phyloP scores from a whole-genome alignment of 2,329 filamentous ascomycete genomes.

The Pseudocercospora cruenta region DNA sequence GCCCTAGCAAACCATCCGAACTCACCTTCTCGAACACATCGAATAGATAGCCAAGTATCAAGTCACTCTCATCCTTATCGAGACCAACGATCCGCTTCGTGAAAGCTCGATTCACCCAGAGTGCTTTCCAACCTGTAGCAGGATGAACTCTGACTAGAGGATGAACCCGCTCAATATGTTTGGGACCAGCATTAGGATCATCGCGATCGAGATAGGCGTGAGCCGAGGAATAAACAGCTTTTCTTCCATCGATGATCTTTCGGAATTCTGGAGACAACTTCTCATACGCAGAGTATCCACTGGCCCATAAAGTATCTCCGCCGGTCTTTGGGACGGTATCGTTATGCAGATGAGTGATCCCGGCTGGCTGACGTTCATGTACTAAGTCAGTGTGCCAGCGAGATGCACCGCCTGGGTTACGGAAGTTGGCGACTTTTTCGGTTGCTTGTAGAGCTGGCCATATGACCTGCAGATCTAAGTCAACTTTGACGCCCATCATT shows the following conservation, averaged over 20 bases:
- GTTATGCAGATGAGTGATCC: conserved; percentile 44
- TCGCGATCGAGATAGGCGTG: conserved; percentile 70
- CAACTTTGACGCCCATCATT: no score
- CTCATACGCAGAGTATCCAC: conserved; percentile 71
- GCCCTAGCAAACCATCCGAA: conserved; percentile 5
- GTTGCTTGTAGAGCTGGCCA: conserved; percentile 71
- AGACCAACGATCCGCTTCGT: conserved; percentile 70
- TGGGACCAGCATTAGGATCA: conserved; percentile 63
- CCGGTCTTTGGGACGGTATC: conserved; percentile 63
- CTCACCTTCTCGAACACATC: conserved; percentile 64
- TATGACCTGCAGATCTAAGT: conserved; percentile 49
- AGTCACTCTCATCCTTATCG: conserved; percentile 69
- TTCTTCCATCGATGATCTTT: conserved; percentile 68
- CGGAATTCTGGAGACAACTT: conserved; percentile 73
- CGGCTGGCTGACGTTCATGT: conserved; percentile 71
- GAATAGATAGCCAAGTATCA: conserved; percentile 68
- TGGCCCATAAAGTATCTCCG: conserved; percentile 74
- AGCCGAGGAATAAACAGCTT: conserved; percentile 67
- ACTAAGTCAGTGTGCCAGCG: conserved; percentile 72
- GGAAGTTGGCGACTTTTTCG: conserved; percentile 64
- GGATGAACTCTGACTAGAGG: conserved; percentile 72
- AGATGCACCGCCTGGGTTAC: conserved; percentile 68
- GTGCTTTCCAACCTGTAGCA: conserved; percentile 72
- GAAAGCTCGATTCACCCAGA: conserved; percentile 73
- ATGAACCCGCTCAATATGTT: conserved; percentile 68